Evolutionary conservation across 148 eudicot genomes (phyloP), one percentile per base, ranked within the genome.

Genomic region (Vaccinium darrowii): DNA sequence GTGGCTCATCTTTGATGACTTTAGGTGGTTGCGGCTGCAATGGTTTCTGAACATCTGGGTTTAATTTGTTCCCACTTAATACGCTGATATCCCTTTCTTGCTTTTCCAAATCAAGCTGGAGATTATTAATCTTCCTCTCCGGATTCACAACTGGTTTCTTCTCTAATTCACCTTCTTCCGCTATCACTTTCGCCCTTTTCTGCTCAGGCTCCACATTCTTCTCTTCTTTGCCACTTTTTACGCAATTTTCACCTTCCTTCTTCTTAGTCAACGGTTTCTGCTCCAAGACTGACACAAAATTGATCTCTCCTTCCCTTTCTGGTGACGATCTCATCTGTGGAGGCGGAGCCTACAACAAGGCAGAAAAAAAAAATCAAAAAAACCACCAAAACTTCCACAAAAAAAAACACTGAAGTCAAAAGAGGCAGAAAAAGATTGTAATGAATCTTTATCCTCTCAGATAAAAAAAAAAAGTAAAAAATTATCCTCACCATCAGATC

Each of bases 401-500:
- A 47, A 58, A 58, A 62, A 5, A 62, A 21, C 1, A 21, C 27
- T 60, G 2, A 80, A 15, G n/a, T 43, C 83, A 60, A 50, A n/a
- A 10, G 7, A 15, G 15, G 47, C 47, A 43, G 5, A 23, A 19
- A 12, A 13, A 53, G 7, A 63, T 58, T 78, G 49, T 25, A 50
- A 8, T 67, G 50, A 67, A 53, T 83, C 51, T 84, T 79, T 62
- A 84, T 81, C 65, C 92, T 88, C 65, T 43, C 47, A 43, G 47
- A 43, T 43, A 0, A 43, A 23, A 19, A 12, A 13, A 52, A 7
- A 63, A 58, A 78, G 53, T 36, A 50, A 6, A 58, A 39, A 67
- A 53, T 83, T 62, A 84, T 81, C 65, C 92, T 88, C 65, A 97
- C 99, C 99, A 95, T 95, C 88, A 97, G 95, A 95, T 97, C 99